Conservation (phyloP, 2,329 filamentous ascomycete species). For the Talaromyces sp. region DNA sequence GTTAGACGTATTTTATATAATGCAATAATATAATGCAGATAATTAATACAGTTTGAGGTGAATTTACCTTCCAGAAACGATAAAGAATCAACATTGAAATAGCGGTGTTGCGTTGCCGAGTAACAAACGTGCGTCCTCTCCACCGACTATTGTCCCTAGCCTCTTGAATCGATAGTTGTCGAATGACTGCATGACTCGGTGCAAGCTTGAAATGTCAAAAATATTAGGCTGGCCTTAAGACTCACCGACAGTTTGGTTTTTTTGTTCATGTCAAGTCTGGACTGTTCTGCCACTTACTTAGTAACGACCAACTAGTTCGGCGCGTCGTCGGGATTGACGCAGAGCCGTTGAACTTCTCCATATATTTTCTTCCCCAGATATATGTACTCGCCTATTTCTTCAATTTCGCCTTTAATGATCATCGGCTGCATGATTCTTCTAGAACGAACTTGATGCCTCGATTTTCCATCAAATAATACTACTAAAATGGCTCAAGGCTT, state of each 20-base stretch:
- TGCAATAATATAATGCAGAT: neutral
- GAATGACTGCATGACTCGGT: neutral
- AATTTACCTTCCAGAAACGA: neutral
- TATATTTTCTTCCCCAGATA: neutral
- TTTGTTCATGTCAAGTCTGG: neutral
- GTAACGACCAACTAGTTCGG: neutral
- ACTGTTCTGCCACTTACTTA: no score
- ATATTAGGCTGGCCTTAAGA: neutral
- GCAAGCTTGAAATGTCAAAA: neutral
- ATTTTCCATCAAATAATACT: neutral
- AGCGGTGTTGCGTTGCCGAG: neutral
- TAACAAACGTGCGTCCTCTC: neutral
- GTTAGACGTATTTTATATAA: neutral
- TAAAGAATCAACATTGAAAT: neutral
- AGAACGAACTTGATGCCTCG: neutral
- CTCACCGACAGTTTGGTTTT: neutral
- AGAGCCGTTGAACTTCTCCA: neutral
- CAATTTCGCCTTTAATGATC: neutral
- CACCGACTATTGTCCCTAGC: neutral
- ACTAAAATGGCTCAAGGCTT: slow-evolving; percentile 15
- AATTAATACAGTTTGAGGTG: neutral
- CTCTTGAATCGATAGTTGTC: neutral
- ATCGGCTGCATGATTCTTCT: neutral
- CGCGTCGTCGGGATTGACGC: neutral
- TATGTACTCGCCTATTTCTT: neutral